phyloP scores from a whole-genome alignment of 305 asterid genomes.

The Salvia sclarea region DNA sequence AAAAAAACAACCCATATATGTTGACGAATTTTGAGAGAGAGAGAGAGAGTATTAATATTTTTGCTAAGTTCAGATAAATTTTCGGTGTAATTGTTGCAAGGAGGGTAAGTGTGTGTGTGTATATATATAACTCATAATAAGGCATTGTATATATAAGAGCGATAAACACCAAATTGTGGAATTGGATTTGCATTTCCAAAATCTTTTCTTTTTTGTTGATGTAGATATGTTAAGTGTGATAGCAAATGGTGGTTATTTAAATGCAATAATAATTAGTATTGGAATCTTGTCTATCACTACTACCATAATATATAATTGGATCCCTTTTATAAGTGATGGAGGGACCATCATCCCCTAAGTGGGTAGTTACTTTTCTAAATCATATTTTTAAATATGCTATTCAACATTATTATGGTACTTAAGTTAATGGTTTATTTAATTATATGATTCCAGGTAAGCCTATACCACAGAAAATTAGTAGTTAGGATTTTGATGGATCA shows the following conservation, averaged over 20 bases:
- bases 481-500: neutral
- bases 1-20: too few species aligned
- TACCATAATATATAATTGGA: conserved; percentile 18
- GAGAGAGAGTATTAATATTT: too few species aligned
- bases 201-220: conserved; percentile 28
- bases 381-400: neutral
- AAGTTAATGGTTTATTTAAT: neutral
- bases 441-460: conserved; percentile 10
- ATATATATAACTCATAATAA: neutral
- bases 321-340: conserved; percentile 37
- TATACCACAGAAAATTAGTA: neutral
- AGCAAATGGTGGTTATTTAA: conserved; percentile 30
- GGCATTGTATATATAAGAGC: neutral
- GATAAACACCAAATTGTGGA: conserved; percentile 29
- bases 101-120: neutral
- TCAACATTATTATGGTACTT: neutral
- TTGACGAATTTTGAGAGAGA: too few species aligned
- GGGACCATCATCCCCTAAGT: conserved; percentile 38
- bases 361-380: conserved; percentile 29
- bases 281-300: conserved; percentile 37
- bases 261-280: conserved; percentile 29
- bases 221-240: conserved; percentile 23
- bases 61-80: too few species aligned
- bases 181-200: conserved; percentile 31
- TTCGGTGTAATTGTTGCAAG: neutral